These are phyloP conservation scores for Eucalyptus polyanthemos DNA, from an alignment of 345 rosid species.

Conservation along the genomic window DNA sequence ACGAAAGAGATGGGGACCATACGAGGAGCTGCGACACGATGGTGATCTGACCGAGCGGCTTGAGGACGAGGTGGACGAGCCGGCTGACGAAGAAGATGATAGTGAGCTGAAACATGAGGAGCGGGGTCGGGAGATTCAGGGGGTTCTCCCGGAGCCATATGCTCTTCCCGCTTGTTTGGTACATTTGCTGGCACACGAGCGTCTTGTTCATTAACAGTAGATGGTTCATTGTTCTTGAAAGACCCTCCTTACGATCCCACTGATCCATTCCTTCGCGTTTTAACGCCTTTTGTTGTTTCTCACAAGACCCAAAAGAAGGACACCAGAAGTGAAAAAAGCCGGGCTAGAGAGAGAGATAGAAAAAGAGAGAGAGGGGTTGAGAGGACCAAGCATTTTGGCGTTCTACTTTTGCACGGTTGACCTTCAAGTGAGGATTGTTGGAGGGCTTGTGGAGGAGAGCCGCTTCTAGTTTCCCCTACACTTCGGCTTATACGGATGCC, in stretches of 20 bases:
- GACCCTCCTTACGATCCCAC: not conserved
- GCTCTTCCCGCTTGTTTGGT: not conserved
- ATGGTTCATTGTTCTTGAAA: too few relatives aligned
- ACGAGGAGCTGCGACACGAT: slow-evolving; percentile 10
- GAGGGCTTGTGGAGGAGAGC: not conserved
- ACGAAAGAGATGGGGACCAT: not conserved
- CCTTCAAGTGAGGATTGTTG: not conserved
- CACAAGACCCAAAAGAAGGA: not conserved
- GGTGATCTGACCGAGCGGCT: slow-evolving; percentile 5
- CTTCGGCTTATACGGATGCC: not conserved
- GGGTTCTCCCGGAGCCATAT: slow-evolving; percentile 1
- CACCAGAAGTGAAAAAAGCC: not conserved
- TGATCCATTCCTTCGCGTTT: not conserved
- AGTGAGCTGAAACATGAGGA: slow-evolving; percentile 4
- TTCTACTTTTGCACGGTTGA: not conserved
- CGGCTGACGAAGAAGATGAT: not conserved
- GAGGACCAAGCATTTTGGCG: not conserved
- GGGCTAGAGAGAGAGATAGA: not conserved
- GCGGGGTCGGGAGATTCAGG: not conserved
- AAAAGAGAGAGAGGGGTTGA: not conserved
- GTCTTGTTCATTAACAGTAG: not conserved
- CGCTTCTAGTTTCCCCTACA: not conserved
- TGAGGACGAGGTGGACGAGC: not conserved
- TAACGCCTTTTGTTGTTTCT: not conserved
- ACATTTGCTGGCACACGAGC: not conserved